These are phyloP conservation scores for Dipodascus albidus DNA, from an alignment of 805 yeast species.

Conservation along the genomic window DNA sequence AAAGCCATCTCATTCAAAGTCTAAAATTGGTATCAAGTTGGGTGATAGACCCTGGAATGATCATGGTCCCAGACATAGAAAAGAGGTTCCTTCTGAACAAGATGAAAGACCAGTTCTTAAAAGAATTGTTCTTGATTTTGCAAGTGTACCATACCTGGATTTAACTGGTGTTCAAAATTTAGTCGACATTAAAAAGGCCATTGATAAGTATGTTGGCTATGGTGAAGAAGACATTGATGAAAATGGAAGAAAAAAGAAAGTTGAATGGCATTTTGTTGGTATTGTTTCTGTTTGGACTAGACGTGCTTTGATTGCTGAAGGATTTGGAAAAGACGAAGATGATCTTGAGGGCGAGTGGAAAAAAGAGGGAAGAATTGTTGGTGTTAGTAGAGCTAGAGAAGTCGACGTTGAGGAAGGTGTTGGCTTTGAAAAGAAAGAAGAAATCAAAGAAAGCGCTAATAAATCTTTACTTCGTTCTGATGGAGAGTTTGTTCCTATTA, in stretches of 20 bases:
- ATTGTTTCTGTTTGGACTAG: slow-evolving; percentile 79
- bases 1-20: slow-evolving; percentile 18
- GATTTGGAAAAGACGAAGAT: slow-evolving; percentile 48
- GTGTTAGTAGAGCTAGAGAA: neutral
- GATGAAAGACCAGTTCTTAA: slow-evolving; percentile 58
- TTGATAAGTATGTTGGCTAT: slow-evolving; percentile 60
- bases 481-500: slow-evolving; percentile 41
- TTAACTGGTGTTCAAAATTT: slow-evolving; percentile 70
- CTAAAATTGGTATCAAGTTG: slow-evolving; percentile 24
- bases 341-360: slow-evolving; percentile 15
- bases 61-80: slow-evolving; percentile 46
- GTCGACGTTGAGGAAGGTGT: neutral
- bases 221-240: neutral
- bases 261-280: slow-evolving; percentile 84
- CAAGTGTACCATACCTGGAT: slow-evolving; percentile 65
- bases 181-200: slow-evolving; percentile 61
- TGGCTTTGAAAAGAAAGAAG: neutral
- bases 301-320: slow-evolving; percentile 60
- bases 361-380: slow-evolving; percentile 12
- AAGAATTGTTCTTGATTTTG: slow-evolving; percentile 70
- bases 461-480: slow-evolving; percentile 16
- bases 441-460: slow-evolving; percentile 12
- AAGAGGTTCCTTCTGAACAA: slow-evolving; percentile 17
- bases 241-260: slow-evolving; percentile 34
- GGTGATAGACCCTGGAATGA: slow-evolving; percentile 87